These are phyloP conservation scores for Pyricularia grisea DNA, from an alignment of 2,329 filamentous ascomycete species.

Conservation along the genomic window DNA sequence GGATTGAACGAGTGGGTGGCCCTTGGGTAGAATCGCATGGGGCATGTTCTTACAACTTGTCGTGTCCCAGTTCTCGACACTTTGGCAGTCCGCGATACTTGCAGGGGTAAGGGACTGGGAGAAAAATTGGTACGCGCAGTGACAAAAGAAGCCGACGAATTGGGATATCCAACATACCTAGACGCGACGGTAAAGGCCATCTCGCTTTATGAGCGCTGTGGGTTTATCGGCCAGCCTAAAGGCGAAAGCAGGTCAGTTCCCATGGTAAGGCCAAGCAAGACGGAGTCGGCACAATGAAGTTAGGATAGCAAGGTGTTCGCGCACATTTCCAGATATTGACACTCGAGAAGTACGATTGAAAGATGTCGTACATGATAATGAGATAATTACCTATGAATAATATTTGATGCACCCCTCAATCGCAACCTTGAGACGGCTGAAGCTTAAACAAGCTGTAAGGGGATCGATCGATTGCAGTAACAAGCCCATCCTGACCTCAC, in stretches of 20 bases:
- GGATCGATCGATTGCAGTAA: no score
- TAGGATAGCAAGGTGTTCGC: not conserved
- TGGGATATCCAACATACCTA: not conserved
- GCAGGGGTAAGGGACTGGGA: not conserved
- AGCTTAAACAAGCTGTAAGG: not conserved
- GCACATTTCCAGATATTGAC: not conserved
- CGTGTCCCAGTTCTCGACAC: not conserved
- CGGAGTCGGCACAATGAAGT: not conserved
- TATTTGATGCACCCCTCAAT: not conserved
- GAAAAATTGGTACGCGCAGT: not conserved
- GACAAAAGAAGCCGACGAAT: not conserved
- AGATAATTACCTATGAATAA: not conserved
- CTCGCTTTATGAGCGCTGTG: not conserved
- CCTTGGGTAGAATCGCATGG: not conserved
- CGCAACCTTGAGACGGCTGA: not conserved
- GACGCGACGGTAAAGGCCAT: slow-evolving; percentile 1
- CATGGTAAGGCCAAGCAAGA: slow-evolving; percentile 1
- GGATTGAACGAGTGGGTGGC: no score
- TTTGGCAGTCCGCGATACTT: not conserved
- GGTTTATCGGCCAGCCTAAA: not conserved
- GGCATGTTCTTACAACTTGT: not conserved
- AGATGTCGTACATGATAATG: not conserved
- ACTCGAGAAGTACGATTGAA: not conserved
- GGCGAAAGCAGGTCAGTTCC: not conserved
- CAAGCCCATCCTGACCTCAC: not conserved